Percentiles rank a stretch among this genome's conserved stretches.
Evolutionary conservation across 495 filamentous ascomycete genomes (phyloP).

Genomic region (Rostrohypoxylon terebratum): DNA sequence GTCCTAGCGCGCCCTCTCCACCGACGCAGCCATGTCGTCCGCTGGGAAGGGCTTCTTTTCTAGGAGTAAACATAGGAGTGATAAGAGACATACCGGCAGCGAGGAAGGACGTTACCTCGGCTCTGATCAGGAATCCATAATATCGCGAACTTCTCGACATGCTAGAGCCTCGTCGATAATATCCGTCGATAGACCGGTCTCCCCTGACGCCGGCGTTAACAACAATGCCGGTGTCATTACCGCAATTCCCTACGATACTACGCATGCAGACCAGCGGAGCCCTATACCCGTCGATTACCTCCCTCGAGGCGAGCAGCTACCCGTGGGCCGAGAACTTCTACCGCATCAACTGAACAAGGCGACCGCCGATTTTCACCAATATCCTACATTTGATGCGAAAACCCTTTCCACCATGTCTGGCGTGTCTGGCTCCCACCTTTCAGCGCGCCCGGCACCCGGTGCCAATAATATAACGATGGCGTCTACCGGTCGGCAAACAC

Average conservation of each 20-base stretch:
- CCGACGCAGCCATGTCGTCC: slow-evolving; percentile 67
- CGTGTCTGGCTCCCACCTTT: slow-evolving; percentile 67
- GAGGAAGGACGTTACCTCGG: slow-evolving; percentile 62
- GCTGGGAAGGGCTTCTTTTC: slow-evolving; percentile 88
- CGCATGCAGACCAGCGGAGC: slow-evolving; percentile 72
- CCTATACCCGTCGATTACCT: slow-evolving; percentile 83
- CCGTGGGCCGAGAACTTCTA: slow-evolving; percentile 73
- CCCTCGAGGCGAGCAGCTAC: slow-evolving; percentile 74
- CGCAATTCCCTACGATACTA: slow-evolving; percentile 86
- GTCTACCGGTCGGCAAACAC: slow-evolving; percentile 74
- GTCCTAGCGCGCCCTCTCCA: slow-evolving; percentile 39
- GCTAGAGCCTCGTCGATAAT: slow-evolving; percentile 81
- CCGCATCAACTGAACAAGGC: slow-evolving; percentile 85
- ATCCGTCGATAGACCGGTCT: slow-evolving; percentile 72
- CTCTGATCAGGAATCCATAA: slow-evolving; percentile 62
- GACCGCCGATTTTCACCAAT: slow-evolving; percentile 87
- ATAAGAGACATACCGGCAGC: slow-evolving; percentile 68
- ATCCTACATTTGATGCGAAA: slow-evolving; percentile 76
- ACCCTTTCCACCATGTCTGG: slow-evolving; percentile 59
- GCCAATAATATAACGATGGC: slow-evolving; percentile 75
- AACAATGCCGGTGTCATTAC: slow-evolving; percentile 88
- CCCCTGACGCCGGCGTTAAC: slow-evolving; percentile 66
- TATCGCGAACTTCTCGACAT: slow-evolving; percentile 82
- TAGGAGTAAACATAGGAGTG: slow-evolving; percentile 78
- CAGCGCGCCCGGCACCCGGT: slow-evolving; percentile 77